These are phyloP conservation scores for Dothideomycetidae sp. DNA, from an alignment of 2,329 filamentous ascomycete species.

Conservation along the genomic window DNA sequence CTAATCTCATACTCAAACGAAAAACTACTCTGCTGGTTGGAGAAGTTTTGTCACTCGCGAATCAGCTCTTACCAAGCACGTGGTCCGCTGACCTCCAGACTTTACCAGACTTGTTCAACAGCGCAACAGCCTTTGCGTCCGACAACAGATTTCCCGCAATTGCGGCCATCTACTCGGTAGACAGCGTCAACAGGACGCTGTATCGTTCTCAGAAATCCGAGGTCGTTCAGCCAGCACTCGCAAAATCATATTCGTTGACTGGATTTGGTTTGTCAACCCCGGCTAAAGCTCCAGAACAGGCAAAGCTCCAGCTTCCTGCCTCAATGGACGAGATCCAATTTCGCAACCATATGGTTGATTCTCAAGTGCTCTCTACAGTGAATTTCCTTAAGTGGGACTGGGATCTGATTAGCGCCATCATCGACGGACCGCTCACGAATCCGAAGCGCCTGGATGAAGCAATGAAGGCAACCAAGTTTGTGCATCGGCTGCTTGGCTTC, in stretches of 20 bases:
- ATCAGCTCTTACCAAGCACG: slow-evolving; percentile 63
- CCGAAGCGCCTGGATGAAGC: slow-evolving; percentile 88
- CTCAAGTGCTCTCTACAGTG: slow-evolving; percentile 72
- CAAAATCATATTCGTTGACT: slow-evolving; percentile 31
- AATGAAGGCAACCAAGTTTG: slow-evolving; percentile 86
- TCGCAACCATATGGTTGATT: slow-evolving; percentile 54
- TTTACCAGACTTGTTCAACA: slow-evolving; percentile 69
- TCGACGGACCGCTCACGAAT: slow-evolving; percentile 83
- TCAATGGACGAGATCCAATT: slow-evolving; percentile 51
- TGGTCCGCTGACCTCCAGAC: slow-evolving; percentile 80
- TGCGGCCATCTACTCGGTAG: slow-evolving; percentile 91
- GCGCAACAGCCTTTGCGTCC: slow-evolving; percentile 56
- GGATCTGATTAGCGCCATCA: slow-evolving; percentile 79
- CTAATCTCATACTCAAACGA: slow-evolving; percentile 58
- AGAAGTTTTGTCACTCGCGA: slow-evolving; percentile 79
- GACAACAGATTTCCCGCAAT: slow-evolving; percentile 68
- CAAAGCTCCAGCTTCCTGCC: slow-evolving; percentile 43
- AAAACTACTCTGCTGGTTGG: slow-evolving; percentile 85
- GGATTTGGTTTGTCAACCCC: slow-evolving; percentile 6
- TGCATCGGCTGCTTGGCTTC: slow-evolving; percentile 88
- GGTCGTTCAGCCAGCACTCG: slow-evolving; percentile 14
- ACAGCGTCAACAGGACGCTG: slow-evolving; percentile 86
- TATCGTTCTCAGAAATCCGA: slow-evolving; percentile 48
- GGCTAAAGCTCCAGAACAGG: slow-evolving; percentile 26
- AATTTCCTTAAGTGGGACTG: slow-evolving; percentile 97